Evolutionary conservation across 2,329 filamentous ascomycete species (phyloP), one percentile per base, ranked within the genome.

Genomic region (Polychaeton citri): DNA sequence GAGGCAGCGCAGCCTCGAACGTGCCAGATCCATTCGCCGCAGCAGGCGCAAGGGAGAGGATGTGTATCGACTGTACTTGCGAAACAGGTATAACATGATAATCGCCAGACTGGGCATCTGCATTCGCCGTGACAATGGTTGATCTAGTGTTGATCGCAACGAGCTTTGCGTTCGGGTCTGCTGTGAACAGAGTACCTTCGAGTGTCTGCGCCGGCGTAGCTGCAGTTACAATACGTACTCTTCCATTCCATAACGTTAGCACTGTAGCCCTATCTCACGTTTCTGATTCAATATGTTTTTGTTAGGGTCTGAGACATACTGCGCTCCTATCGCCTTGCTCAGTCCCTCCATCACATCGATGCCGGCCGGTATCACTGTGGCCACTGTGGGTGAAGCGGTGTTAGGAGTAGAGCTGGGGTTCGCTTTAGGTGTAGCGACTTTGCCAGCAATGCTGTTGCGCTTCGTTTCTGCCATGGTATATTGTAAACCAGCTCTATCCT

Each of bases 131-230:
- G 9, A 61, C 54, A 40, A 63, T 62, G 8, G 63, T 50, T 13
- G 65, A 55, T 9, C 64, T 63, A 13, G 67, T 73, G 56, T 76
- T 73, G 55, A 79, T 66, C 31, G 70, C 72, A 46, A 79, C 61
- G 38, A 76, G 61, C 47, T 76, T 75, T 38, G 72, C 71, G 47
- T 72, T 61, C 18, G 72, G 71, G 52, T 70, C 72, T 32, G 69
- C 71, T 19, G 73, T 75, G 57, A 74, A 78, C 39, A 79, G 63
- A 13, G 64, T 74, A 48, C 75, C 75, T 54, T 79, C 74, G 40
- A 74, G 58, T 17, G 65, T 69, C 30, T 65, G 63, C 35, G 66
- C 59, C 37, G 62, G 54, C 6, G 64, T 64, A 19, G 65, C 58
- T 12, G 65, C 62, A 34, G 71, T 76, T 4, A 17, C 12, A 38